A percentile compares a stretch with the other conserved stretches of the same genome.
Evolutionary conservation across 495 filamentous ascomycete genomes (phyloP).

Genomic region (Astrothelium subdiscretum): DNA sequence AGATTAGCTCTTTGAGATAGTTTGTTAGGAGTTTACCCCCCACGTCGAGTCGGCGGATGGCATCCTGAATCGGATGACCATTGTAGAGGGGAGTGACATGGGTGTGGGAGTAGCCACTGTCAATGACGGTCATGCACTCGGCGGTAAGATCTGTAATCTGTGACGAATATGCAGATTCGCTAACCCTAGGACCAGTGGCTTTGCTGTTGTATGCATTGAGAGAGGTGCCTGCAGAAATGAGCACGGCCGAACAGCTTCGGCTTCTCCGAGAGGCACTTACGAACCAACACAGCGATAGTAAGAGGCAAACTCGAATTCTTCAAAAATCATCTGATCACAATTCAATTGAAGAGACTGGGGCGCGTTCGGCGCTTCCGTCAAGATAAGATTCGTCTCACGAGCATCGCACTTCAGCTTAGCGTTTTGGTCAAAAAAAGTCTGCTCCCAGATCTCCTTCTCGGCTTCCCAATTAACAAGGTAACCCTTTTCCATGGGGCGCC

Average conservation of each 20-base stretch:
- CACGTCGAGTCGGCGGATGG: conserved; percentile 76
- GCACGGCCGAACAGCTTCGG: neutral
- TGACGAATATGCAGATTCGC: conserved; percentile 28
- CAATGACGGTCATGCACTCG: conserved; percentile 77
- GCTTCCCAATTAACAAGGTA: conserved; percentile 95
- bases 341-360: conserved; percentile 70
- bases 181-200: conserved; percentile 45
- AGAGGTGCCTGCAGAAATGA: conserved; percentile 41
- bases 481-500: conserved; percentile 88
- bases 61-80: conserved; percentile 67
- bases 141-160: conserved; percentile 38
- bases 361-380: conserved; percentile 87
- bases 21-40: conserved; percentile 95
- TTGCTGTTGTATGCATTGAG: conserved; percentile 82
- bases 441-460: conserved; percentile 92
- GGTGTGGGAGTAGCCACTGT: conserved; percentile 88
- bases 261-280: conserved; percentile 22
- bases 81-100: conserved; percentile 79
- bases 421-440: conserved; percentile 69
- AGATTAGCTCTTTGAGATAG: conserved; percentile 79
- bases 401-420: conserved; percentile 62
- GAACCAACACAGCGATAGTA: conserved; percentile 65
- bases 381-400: conserved; percentile 64
- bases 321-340: conserved; percentile 93
- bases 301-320: conserved; percentile 89